Conservation (phyloP, 371 early-diverging fungal species). For the Mortierella sp. region DNA sequence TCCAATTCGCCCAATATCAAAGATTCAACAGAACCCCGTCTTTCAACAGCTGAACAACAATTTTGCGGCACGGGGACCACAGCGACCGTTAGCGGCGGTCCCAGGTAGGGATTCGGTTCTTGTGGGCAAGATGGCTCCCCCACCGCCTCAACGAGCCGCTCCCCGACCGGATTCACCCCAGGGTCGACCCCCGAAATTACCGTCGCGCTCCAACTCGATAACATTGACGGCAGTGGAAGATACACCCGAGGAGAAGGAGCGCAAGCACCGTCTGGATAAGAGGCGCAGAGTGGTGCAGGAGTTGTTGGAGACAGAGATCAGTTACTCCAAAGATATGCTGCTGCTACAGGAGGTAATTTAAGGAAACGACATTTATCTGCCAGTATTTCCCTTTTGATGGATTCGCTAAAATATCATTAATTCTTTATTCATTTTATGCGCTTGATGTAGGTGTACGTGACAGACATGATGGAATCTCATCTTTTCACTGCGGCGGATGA, state of each 20-base stretch:
- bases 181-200: constrained; percentile 35
- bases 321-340: constrained; percentile 73
- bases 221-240: constrained; percentile 11
- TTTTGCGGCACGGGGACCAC: not conserved
- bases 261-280: constrained; percentile 53
- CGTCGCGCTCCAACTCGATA: constrained; percentile 23
- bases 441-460: constrained; percentile 61
- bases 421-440: not conserved
- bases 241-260: constrained; percentile 45
- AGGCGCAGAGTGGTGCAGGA: constrained; percentile 69
- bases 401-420: too few relatives aligned
- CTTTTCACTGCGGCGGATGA: constrained; percentile 64
- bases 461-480: constrained; percentile 56
- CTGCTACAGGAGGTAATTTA: constrained; percentile 66
- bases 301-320: constrained; percentile 75
- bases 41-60: constrained; percentile 24
- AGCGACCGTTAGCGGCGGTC: not conserved
- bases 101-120: constrained; percentile 14
- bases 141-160: constrained; percentile 31
- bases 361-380: too few relatives aligned
- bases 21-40: constrained; percentile 28
- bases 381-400: too few relatives aligned
- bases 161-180: constrained; percentile 44
- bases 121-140: constrained; percentile 20
- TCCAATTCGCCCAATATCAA: constrained; percentile 12